phyloP scores from a whole-genome alignment of 2,329 filamentous ascomycete genomes.

The Penicillium sp. region DNA sequence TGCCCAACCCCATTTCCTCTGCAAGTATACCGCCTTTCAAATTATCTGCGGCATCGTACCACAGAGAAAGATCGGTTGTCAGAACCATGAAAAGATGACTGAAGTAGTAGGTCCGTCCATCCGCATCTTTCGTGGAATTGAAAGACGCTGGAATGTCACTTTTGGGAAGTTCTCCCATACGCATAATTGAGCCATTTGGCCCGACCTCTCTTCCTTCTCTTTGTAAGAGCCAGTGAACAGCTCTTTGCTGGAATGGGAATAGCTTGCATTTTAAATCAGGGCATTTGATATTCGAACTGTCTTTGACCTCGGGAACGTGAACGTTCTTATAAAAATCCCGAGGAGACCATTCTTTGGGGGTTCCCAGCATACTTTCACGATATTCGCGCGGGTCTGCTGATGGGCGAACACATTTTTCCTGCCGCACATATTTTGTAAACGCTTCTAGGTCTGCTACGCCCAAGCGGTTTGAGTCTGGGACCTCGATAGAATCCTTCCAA shows the following conservation, averaged over 20 bases:
- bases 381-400: background rate
- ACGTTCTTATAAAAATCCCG: constrained; percentile 50
- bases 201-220: constrained; percentile 42
- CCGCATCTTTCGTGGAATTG: constrained; percentile 33
- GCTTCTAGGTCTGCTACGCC: constrained; percentile 15
- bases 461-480: constrained; percentile 21
- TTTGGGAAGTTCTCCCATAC: constrained; percentile 5
- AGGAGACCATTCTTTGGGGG: constrained; percentile 28
- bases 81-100: constrained; percentile 44
- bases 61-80: constrained; percentile 36
- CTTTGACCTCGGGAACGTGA: constrained; percentile 40
- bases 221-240: constrained; percentile 46
- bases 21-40: constrained; percentile 48
- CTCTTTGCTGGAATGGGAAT: constrained; percentile 50
- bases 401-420: constrained; percentile 15
- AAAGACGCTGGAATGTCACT: constrained; percentile 40
- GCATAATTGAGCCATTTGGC: constrained; percentile 30
- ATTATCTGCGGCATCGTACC: constrained; percentile 27
- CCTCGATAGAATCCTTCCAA: constrained; percentile 36
- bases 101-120: constrained; percentile 39
- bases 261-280: constrained; percentile 37
- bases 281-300: constrained; percentile 36
- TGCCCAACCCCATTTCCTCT: constrained; percentile 52
- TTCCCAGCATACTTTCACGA: constrained; percentile 15
- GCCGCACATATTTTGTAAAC: constrained; percentile 32